A percentile compares a stretch with the other conserved stretches of the same genome.
These are phyloP conservation scores for Jatropha podagrica DNA, from an alignment of 441 rosid species.

Conservation along the genomic window DNA sequence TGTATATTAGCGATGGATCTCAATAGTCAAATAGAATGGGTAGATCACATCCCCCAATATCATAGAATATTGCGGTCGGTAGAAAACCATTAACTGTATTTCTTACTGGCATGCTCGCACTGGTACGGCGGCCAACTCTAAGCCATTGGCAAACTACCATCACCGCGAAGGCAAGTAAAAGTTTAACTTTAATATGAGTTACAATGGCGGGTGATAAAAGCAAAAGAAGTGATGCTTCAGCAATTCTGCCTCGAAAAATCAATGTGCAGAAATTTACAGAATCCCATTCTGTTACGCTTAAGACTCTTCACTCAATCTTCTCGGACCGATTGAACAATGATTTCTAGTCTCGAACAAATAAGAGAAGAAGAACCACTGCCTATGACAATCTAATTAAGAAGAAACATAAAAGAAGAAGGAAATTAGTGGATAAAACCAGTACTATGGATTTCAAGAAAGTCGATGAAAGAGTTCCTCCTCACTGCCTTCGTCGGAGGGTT, in stretches of 20 bases:
- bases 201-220: slow-evolving; percentile 45
- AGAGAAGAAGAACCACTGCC: slow-evolving; percentile 83
- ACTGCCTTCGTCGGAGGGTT: slow-evolving; percentile 58
- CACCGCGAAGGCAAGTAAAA: background rate
- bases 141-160: background rate
- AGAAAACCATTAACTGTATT: background rate
- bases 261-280: slow-evolving; percentile 68
- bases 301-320: slow-evolving; percentile 61
- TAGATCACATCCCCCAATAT: too few relatives aligned
- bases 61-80: too few relatives aligned
- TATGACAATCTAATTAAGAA: slow-evolving; percentile 49
- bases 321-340: slow-evolving; percentile 55
- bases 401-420: slow-evolving; percentile 46
- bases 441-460: slow-evolving; percentile 19
- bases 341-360: slow-evolving; percentile 64
- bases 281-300: slow-evolving; percentile 65
- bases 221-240: slow-evolving; percentile 32
- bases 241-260: slow-evolving; percentile 56
- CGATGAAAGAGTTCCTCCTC: slow-evolving; percentile 39
- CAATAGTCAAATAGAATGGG: too few relatives aligned
- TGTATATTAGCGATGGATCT: too few relatives aligned
- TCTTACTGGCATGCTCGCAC: background rate
- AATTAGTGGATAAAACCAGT: slow-evolving; percentile 29
- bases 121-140: background rate
- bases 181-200: background rate